Conservation (phyloP, 345 rosid species). For the Pistacia integerrima region DNA sequence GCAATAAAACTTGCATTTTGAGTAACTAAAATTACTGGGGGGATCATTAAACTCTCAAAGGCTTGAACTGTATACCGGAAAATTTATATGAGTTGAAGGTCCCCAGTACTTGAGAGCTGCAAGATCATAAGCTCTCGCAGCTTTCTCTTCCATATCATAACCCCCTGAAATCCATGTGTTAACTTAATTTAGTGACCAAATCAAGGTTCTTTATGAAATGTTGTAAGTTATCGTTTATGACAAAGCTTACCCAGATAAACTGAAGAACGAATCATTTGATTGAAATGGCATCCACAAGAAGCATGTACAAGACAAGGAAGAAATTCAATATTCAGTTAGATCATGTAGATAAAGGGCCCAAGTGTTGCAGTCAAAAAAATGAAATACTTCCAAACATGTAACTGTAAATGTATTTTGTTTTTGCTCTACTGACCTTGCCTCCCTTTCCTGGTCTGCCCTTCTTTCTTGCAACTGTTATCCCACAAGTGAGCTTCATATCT, state of each 20-base stretch:
- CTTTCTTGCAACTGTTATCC: slow-evolving; percentile 92
- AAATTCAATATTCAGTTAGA: slow-evolving; percentile 40
- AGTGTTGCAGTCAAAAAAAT: slow-evolving; percentile 23
- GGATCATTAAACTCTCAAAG: not conserved
- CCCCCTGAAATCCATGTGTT: slow-evolving; percentile 51
- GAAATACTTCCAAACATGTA: slow-evolving; percentile 28
- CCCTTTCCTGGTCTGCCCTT: slow-evolving; percentile 91
- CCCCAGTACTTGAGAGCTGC: slow-evolving; percentile 94
- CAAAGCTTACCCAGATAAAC: slow-evolving; percentile 70
- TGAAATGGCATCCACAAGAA: slow-evolving; percentile 37
- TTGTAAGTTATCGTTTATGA: not conserved
- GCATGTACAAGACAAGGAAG: slow-evolving; percentile 31
- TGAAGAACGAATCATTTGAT: slow-evolving; percentile 39
- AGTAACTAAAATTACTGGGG: not conserved
- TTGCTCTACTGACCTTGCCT: slow-evolving; percentile 71
- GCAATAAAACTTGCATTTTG: not conserved
- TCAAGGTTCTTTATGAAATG: not conserved
- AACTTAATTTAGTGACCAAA: not conserved
- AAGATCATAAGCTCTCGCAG: slow-evolving; percentile 82
- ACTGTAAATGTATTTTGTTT: slow-evolving; percentile 14
- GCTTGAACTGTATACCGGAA: slow-evolving; percentile 48
- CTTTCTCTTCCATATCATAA: slow-evolving; percentile 88
- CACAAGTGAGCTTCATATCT: slow-evolving; percentile 89
- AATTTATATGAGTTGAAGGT: slow-evolving; percentile 73
- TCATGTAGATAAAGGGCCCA: slow-evolving; percentile 23